These are phyloP conservation scores for Phytophthora sp. DNA, from an alignment of 352 stramenopile genomes.

Conservation along the genomic window DNA sequence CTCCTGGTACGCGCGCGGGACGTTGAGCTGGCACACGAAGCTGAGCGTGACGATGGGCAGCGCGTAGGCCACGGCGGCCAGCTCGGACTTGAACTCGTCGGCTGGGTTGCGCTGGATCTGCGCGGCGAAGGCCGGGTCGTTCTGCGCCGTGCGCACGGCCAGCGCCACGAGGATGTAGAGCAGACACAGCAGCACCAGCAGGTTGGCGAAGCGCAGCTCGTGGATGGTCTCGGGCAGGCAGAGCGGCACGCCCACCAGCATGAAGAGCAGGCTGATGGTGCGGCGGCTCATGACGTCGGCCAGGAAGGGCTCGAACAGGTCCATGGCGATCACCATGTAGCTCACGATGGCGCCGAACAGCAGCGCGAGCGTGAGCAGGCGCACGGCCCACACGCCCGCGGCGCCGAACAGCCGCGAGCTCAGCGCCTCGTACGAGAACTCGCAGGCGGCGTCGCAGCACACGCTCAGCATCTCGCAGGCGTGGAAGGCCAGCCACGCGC, in stretches of 20 bases:
- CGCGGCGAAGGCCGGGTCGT: slow-evolving; percentile 48
- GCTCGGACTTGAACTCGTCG: slow-evolving; percentile 65
- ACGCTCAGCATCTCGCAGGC: slow-evolving; percentile 79
- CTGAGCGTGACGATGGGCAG: slow-evolving; percentile 83
- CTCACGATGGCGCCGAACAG: slow-evolving; percentile 83
- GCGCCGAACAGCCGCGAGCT: slow-evolving; percentile 77
- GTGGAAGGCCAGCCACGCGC: slow-evolving; percentile 67
- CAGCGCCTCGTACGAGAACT: slow-evolving; percentile 84
- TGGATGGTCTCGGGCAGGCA: slow-evolving; percentile 86
- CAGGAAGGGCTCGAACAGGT: slow-evolving; percentile 84
- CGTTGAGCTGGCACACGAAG: slow-evolving; percentile 84
- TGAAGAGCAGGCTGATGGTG: slow-evolving; percentile 69
- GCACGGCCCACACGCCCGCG: slow-evolving; percentile 72
- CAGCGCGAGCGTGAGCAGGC: slow-evolving; percentile 73
- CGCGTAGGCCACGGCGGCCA: slow-evolving; percentile 69
- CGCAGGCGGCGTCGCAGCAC: slow-evolving; percentile 62
- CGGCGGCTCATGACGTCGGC: slow-evolving; percentile 56
- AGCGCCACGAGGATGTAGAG: slow-evolving; percentile 84
- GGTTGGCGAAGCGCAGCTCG: slow-evolving; percentile 81
- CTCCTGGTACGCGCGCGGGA: slow-evolving; percentile 81
- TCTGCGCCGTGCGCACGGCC: slow-evolving; percentile 46
- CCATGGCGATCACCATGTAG: slow-evolving; percentile 88
- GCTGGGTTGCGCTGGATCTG: slow-evolving; percentile 44
- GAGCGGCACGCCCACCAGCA: slow-evolving; percentile 70
- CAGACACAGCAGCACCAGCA: slow-evolving; percentile 78